phyloP scores from a whole-genome alignment of 768 basidiomycete species.

The Amanita rubescens region DNA sequence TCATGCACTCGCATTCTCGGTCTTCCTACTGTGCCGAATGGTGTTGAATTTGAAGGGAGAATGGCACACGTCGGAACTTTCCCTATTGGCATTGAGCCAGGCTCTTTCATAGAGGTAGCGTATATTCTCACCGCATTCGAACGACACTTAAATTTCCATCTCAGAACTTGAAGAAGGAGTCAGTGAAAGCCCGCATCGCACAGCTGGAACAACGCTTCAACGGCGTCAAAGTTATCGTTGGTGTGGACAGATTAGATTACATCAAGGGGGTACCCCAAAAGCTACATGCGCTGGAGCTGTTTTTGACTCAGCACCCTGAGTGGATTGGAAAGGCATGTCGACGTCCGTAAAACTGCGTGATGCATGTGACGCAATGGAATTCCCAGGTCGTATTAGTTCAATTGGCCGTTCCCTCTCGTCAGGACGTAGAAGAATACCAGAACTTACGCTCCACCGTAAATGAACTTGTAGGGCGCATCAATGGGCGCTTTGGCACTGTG shows the following conservation, averaged over 20 bases:
- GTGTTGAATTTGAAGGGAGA: conserved; percentile 92
- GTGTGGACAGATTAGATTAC: conserved; percentile 97
- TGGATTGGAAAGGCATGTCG: conserved; percentile 88
- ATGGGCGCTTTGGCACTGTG: conserved; percentile 97
- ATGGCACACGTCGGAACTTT: conserved; percentile 97
- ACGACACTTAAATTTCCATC: conserved; percentile 7
- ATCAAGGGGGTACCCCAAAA: conserved; percentile 99
- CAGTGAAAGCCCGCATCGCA: conserved; percentile 74
- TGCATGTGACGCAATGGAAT: not conserved
- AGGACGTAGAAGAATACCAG: conserved; percentile 99
- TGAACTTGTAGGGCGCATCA: conserved; percentile 97
- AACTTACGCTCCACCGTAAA: conserved; percentile 94
- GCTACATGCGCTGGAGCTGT: conserved; percentile 91
- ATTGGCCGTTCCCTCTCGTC: conserved; percentile 93
- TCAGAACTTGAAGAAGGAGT: conserved; percentile 71
- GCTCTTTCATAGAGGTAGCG: conserved; percentile 76
- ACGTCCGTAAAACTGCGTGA: not conserved
- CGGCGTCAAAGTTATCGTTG: conserved; percentile 95
- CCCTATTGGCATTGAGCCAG: conserved; percentile 97
- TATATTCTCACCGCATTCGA: not conserved
- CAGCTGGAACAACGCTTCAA: conserved; percentile 86
- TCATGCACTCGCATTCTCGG: conserved; percentile 96
- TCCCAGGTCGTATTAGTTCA: conserved; percentile 87
- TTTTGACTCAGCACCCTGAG: conserved; percentile 95
- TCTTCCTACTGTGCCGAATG: conserved; percentile 95